These are phyloP conservation scores for Eucalyptus erythrocorys DNA, from an alignment of 345 rosid species.

Conservation along the genomic window DNA sequence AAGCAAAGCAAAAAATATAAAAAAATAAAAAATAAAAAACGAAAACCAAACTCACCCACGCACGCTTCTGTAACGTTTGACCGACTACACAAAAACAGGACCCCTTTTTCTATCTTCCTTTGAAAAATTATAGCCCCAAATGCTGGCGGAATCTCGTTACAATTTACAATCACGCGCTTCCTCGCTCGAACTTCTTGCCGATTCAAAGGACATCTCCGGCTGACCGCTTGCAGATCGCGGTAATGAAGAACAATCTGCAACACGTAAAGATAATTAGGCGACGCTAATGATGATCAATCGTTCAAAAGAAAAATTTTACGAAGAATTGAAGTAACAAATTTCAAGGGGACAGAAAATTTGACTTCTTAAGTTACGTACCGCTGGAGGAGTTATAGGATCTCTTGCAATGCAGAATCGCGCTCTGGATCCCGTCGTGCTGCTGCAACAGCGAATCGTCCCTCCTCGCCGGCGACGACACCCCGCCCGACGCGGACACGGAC, in stretches of 20 bases:
- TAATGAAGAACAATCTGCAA: background rate
- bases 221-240: background rate
- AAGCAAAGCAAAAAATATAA: background rate
- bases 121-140: background rate
- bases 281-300: background rate
- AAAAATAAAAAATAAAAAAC: background rate
- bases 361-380: background rate
- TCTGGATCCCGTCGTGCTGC: conserved; percentile 88
- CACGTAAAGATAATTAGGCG: background rate
- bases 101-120: background rate
- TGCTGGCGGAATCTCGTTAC: background rate
- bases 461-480: conserved; percentile 40
- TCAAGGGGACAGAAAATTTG: background rate
- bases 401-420: conserved; percentile 97
- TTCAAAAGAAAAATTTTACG: background rate
- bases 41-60: background rate
- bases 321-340: background rate
- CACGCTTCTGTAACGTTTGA: background rate
- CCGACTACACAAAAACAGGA: background rate
- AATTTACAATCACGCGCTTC: background rate
- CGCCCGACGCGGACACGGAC: conserved; percentile 44
- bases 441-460: conserved; percentile 78
- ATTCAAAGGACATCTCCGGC: background rate
- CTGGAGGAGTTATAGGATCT: conserved; percentile 47
- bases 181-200: background rate